Evolutionary conservation across 345 rosid genomes (phyloP), one percentile per base, ranked within the genome.

Genomic region (Citrus cavaleriei): DNA sequence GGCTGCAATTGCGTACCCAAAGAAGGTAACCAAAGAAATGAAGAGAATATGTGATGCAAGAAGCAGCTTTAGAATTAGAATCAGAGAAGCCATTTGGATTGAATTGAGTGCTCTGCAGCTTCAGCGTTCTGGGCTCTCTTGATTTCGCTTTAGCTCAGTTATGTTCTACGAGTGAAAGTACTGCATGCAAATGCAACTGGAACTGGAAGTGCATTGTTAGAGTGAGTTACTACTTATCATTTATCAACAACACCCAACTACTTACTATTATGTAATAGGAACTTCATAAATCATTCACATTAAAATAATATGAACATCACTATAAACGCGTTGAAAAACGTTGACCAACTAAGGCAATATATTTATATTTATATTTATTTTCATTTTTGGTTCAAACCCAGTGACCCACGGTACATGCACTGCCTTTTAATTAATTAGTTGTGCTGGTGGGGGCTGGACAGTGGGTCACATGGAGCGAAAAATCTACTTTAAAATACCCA

Each of bases 1-100:
- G 77, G 74, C 72, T 27, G 78, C 68, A 73, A 72, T 46, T 54
- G 58, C 58, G 19, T 4, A 12, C 59, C 70, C 78, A 58, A 25
- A 70, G 40, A 35, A 76, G 64, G 64, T 30, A 46, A 38, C 61
- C 64, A 49, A 10, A 10, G 19, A 54, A 63, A 77, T 21, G 73
- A 42, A 73, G 25, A 68, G n/a, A 58, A 55, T 22, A 10, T 22
- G 54, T 22, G 19, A 62, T 2, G 55, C 32, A 24, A 81, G 77
- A 65, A 76, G 40, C 46, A 72, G 65, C 24, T 81, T 46, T 4
- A 35, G 27, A 21, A 19, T 19, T 18, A 8, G 5, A 19, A 38
- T 18, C 3, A 38, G 19, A 9, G 32, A 42, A 60, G 68, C 40
- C 68, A 65, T 69, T 55, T 68, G n/a, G 32, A 21, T 24, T 18